These are phyloP conservation scores for Limonium bicolor DNA, from an alignment of 148 eudicot species.

Conservation along the genomic window DNA sequence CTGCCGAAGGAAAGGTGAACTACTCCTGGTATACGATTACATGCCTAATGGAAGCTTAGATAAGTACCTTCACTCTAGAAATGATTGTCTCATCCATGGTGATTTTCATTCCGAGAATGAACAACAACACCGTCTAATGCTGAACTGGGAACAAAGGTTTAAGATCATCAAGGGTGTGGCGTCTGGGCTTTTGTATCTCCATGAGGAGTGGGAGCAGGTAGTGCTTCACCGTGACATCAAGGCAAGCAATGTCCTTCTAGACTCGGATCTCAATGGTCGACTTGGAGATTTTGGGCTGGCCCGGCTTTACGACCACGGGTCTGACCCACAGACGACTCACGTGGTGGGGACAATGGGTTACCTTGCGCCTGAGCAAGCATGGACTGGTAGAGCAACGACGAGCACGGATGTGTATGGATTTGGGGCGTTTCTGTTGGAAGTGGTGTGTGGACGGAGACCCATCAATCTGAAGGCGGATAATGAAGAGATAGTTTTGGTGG, in stretches of 20 bases:
- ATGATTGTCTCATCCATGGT: too few relatives aligned
- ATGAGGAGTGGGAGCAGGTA: constrained; percentile 15
- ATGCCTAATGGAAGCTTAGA: constrained; percentile 23
- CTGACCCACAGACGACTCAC: constrained; percentile 7
- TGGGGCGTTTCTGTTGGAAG: constrained; percentile 11
- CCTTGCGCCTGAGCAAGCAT: constrained; percentile 5
- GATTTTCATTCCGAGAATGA: too few relatives aligned
- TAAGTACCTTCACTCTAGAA: constrained; percentile 2
- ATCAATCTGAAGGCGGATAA: not conserved
- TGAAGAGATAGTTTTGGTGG: constrained; percentile 4
- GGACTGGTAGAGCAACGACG: constrained; percentile 5
- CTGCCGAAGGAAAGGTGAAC: constrained; percentile 13
- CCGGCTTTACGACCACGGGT: constrained; percentile 1
- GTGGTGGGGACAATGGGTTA: constrained; percentile 8
- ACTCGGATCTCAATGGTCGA: constrained; percentile 2
- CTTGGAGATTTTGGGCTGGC: constrained; percentile 8
- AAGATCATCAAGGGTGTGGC: constrained; percentile 11
- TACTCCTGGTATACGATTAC: constrained; percentile 13
- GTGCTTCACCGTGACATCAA: constrained; percentile 7
- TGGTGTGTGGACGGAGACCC: constrained; percentile 12
- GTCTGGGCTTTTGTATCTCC: constrained; percentile 7
- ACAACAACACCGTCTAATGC: not conserved
- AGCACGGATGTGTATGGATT: constrained; percentile 6
- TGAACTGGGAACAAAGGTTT: constrained; percentile 8
- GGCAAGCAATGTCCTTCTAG: constrained; percentile 1